A percentile compares a stretch with the other conserved stretches of the same genome.
Conservation (phyloP, 2,329 filamentous ascomycete genomes). For the Fusarium avenaceum region DNA sequence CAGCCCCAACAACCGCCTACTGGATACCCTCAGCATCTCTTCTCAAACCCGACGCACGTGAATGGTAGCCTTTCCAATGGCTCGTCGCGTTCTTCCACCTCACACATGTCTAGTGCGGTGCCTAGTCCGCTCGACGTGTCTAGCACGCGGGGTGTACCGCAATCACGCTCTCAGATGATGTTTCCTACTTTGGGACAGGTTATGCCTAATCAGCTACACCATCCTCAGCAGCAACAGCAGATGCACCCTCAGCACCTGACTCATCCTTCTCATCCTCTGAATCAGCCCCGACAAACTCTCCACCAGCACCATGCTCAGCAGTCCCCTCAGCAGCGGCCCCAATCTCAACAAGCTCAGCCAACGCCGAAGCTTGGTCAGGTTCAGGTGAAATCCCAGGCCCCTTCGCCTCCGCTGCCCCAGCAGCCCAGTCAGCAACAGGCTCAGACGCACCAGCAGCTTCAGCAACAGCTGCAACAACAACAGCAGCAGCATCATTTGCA, state of each 20-base stretch:
- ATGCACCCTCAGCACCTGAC: slow-evolving; percentile 52
- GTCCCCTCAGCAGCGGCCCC: slow-evolving; percentile 54
- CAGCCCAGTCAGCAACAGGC: slow-evolving; percentile 48
- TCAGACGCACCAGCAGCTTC: slow-evolving; percentile 48
- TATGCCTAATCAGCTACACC: slow-evolving; percentile 60
- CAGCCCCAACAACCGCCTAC: slow-evolving; percentile 65
- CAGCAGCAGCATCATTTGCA: slow-evolving; percentile 49
- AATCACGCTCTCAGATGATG: slow-evolving; percentile 61
- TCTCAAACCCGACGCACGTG: slow-evolving; percentile 62
- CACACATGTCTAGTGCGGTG: slow-evolving; percentile 64
- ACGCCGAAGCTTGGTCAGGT: slow-evolving; percentile 51
- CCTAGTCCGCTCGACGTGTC: slow-evolving; percentile 63
- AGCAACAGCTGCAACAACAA: slow-evolving; percentile 47
- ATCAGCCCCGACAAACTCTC: slow-evolving; percentile 47
- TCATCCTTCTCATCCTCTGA: slow-evolving; percentile 49
- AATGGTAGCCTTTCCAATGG: slow-evolving; percentile 64
- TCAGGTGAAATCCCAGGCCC: slow-evolving; percentile 52
- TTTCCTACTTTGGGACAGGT: slow-evolving; percentile 57
- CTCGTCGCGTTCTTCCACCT: slow-evolving; percentile 59
- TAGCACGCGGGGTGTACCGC: slow-evolving; percentile 59
- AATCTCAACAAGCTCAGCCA: slow-evolving; percentile 55
- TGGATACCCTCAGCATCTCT: slow-evolving; percentile 67
- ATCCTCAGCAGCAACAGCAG: slow-evolving; percentile 58
- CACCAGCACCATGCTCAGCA: slow-evolving; percentile 50
- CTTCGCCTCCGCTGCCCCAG: slow-evolving; percentile 52